These are phyloP conservation scores for Climacium dendroides DNA, from an alignment of 225 moss, liverwort and hornwort genomes.

Conservation along the genomic window DNA sequence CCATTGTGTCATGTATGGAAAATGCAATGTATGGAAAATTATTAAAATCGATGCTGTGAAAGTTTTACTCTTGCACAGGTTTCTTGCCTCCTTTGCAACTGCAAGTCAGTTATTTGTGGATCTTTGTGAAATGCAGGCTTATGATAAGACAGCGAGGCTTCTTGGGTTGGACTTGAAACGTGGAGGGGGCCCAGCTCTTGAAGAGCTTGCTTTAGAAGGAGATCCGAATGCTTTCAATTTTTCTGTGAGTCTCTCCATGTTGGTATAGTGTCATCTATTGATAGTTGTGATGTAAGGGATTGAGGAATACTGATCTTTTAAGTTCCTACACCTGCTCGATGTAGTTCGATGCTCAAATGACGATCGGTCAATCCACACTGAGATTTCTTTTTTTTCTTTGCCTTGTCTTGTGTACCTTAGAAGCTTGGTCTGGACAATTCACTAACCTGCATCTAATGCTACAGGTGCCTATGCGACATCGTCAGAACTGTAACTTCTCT, in stretches of 20 bases:
- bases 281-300: neutral
- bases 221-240: constrained; percentile 53
- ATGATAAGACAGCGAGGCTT: constrained; percentile 88
- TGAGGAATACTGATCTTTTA: neutral
- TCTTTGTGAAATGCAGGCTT: constrained; percentile 43
- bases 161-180: constrained; percentile 83
- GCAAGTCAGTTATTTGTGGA: neutral
- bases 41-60: neutral
- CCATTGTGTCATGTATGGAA: neutral
- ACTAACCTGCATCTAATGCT: neutral
- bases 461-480: constrained; percentile 58
- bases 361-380: neutral
- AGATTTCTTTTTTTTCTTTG: neutral
- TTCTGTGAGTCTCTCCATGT: constrained; percentile 42
- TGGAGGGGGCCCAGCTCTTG: constrained; percentile 93
- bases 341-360: neutral
- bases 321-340: neutral
- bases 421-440: neutral
- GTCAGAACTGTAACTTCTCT: constrained; percentile 86
- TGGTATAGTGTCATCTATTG: neutral
- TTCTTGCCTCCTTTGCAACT: neutral
- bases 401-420: neutral
- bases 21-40: neutral
- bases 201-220: constrained; percentile 83
- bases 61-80: neutral